Conservation (phyloP, 352 stramenopile genomes). For the Pythium grandisporangium region DNA sequence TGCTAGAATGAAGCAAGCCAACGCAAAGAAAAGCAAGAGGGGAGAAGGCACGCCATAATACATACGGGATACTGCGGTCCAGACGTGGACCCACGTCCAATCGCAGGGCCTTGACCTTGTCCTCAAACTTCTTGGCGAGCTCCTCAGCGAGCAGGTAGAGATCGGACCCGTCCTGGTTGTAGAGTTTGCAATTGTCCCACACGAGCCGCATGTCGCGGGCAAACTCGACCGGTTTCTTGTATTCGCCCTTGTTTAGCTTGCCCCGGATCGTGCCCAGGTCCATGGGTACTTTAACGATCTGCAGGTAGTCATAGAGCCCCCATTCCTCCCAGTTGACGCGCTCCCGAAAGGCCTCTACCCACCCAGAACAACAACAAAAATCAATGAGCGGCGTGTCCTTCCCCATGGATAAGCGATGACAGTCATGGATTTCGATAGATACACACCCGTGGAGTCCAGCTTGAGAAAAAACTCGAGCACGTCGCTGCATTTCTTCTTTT, state of each 20-base stretch:
- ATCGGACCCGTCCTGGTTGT: constrained; percentile 87
- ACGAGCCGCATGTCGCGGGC: constrained; percentile 76
- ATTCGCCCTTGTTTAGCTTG: constrained; percentile 74
- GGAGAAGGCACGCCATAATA: background rate
- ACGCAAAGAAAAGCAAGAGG: too few relatives aligned
- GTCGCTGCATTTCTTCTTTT: constrained; percentile 75
- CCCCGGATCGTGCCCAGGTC: constrained; percentile 83
- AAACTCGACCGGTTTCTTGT: constrained; percentile 82
- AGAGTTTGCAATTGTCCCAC: constrained; percentile 83
- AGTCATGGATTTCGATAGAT: too few relatives aligned
- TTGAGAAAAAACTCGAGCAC: constrained; percentile 78
- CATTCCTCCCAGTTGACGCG: constrained; percentile 87
- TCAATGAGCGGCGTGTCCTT: too few relatives aligned
- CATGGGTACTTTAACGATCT: constrained; percentile 89
- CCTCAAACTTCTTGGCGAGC: constrained; percentile 84
- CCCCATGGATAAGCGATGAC: too few relatives aligned
- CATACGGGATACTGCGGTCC: constrained; percentile 67
- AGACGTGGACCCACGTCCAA: constrained; percentile 60
- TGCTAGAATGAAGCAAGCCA: too few relatives aligned
- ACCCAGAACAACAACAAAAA: too few relatives aligned
- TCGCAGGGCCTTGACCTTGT: constrained; percentile 77
- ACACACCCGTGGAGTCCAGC: constrained; percentile 61
- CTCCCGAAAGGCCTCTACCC: constrained; percentile 73
- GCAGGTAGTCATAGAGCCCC: constrained; percentile 86
- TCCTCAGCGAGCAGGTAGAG: constrained; percentile 79